These are phyloP conservation scores for Fusarium guadeloupense DNA, from an alignment of 2,329 filamentous ascomycete genomes.

Conservation along the genomic window DNA sequence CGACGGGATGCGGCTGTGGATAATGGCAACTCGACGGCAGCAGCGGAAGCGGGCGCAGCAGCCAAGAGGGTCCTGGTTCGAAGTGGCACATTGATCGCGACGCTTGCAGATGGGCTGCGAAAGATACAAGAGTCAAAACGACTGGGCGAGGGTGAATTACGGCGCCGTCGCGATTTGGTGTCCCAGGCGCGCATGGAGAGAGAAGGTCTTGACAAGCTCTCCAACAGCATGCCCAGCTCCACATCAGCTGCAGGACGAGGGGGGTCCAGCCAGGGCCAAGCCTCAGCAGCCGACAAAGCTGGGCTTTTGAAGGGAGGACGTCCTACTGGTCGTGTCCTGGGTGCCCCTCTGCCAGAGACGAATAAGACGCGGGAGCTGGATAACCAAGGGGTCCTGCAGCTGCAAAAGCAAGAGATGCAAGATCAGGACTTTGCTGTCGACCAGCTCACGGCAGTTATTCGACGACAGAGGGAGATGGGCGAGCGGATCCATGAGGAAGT, in stretches of 20 bases:
- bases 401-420: constrained; percentile 78
- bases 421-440: constrained; percentile 80
- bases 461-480: constrained; percentile 80
- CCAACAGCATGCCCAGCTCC: constrained; percentile 61
- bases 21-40: constrained; percentile 53
- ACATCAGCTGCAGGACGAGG: constrained; percentile 41
- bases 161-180: constrained; percentile 75
- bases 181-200: constrained; percentile 75
- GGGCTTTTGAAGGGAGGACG: constrained; percentile 54
- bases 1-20: constrained; percentile 66
- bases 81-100: constrained; percentile 69
- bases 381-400: constrained; percentile 75
- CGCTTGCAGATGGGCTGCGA: constrained; percentile 72
- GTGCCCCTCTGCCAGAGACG: constrained; percentile 77
- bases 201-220: constrained; percentile 78
- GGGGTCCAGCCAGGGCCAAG: constrained; percentile 61
- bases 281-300: constrained; percentile 59
- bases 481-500: constrained; percentile 79
- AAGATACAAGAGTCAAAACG: constrained; percentile 62
- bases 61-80: constrained; percentile 79
- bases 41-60: constrained; percentile 72
- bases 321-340: constrained; percentile 71
- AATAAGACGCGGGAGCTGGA: constrained; percentile 80
- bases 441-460: constrained; percentile 72
- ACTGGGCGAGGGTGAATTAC: constrained; percentile 78